Base-by-base conservation (phyloP, 2,329 filamentous ascomycete genomes). In the Xylariaceae sp. region DNA sequence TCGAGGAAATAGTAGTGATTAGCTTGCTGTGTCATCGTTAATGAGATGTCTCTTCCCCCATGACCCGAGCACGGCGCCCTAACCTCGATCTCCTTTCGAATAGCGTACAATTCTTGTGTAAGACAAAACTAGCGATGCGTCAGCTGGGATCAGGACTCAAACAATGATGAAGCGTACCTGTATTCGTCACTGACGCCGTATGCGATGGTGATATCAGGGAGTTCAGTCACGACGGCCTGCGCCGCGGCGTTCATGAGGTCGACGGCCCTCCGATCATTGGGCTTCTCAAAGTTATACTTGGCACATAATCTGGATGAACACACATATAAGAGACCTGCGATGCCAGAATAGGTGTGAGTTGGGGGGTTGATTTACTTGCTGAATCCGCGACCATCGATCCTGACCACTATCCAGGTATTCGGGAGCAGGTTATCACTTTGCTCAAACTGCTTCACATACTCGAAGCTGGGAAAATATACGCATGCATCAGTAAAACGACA, bases 131-230 rank as follows among this genome's bases (percentile, higher is more conserved):
- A 58, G 4, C 34, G 34, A 47, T 54, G 37, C 67, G 44, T 71
- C 63, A 62, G 53, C 47, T 34, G 6, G 34, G 12, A 9, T 9
- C 37, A 26, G 7, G 31, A 11, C 8, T 9, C 4, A 37, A 19
- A 37, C 6, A 26, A 4, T 3, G 26, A 30, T 32, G 27, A 29
- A 46, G 4, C 39, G 50, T 73, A 87, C 83, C 85, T 94, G 71
- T 87, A 97, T 70, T 99, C 94, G 68, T 99, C 94, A 70, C 91
- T 96, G 62, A 96, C 85, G 1, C 94, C 94, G 65, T 97, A 99
- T 0, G 87, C 91, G 58, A 97, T 81, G 5, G 86, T 84, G 60
- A 96, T 84, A 65, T 97, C 92, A 3, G 90, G 85, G 29, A 97
- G 74, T 49, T 95, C 88, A 59, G 81, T 81, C 73, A 96, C 83